phyloP scores from a whole-genome alignment of 371 early-diverging fungal genomes.

The Globomyces sp. region DNA sequence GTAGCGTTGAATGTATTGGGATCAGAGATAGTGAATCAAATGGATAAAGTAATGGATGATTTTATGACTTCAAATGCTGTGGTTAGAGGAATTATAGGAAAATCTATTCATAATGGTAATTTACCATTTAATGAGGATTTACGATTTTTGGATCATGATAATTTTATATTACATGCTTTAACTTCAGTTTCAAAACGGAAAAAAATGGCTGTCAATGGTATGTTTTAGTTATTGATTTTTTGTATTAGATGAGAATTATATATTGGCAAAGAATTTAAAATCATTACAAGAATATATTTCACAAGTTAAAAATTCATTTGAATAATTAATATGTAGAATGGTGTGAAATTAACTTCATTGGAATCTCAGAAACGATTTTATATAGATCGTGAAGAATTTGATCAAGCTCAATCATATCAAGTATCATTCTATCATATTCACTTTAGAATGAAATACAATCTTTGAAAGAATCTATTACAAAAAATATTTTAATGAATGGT shows the following conservation, averaged over 20 bases:
- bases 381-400: conserved; percentile 52
- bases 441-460: conserved; percentile 15
- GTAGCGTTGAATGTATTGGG: conserved; percentile 62
- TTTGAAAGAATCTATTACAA: conserved; percentile 11
- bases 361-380: conserved; percentile 61
- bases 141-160: conserved; percentile 35
- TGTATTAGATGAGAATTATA: conserved; percentile 50
- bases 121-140: conserved; percentile 29
- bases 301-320: neutral
- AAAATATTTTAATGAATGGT: neutral
- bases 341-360: conserved; percentile 60
- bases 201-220: conserved; percentile 41
- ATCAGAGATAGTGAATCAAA: conserved; percentile 27
- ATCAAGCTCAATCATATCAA: conserved; percentile 70
- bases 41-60: conserved; percentile 15
- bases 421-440: conserved; percentile 27
- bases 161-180: conserved; percentile 39
- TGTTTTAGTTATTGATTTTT: neutral
- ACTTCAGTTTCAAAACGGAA: conserved; percentile 49
- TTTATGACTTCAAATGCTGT: conserved; percentile 6
- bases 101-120: neutral
- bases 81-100: neutral
- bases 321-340: conserved; percentile 37
- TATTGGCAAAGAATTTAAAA: conserved; percentile 55
- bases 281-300: conserved; percentile 25